Base-by-base conservation (phyloP, 768 basidiomycete species). In the Suillus decipiens region DNA sequence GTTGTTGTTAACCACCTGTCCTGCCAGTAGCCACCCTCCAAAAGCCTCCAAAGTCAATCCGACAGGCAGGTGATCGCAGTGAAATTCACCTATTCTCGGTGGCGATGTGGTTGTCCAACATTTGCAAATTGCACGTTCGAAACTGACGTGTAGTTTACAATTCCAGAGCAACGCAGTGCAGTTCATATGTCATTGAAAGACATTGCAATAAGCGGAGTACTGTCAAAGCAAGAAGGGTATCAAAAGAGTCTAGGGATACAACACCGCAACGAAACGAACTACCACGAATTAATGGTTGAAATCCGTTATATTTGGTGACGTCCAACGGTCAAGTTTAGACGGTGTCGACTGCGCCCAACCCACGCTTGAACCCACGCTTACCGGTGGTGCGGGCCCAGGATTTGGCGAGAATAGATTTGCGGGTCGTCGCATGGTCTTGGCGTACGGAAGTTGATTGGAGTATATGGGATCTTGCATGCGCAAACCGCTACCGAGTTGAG, bases 331-430 rank as follows among this genome's bases (percentile, higher is more conserved):
- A 39, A 41, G 55, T 28, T 57, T 57, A 37, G 39, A 57, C 22
- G 56, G 37, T 31, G 56, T 41, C 39, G 56, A 41, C 28, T 57
- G 56, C 24, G 55, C 36, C 56, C 56, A 57, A 28, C 56, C 39
- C 5, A 28, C 37, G 31, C 72, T 75, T 19, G 76, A 69, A 15
- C 71, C 69, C 31, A 75, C 73, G 47, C 76, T 73, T 24, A 75
- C 72, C 15, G 74, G 71, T 9, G 77, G 75, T 1, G 77, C 72
- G 37, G 76, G 78, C 31, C 76, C 70, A 50, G 74, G 70, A 61
- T 73, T 68, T 67, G 56, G 56, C 74, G 64, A 61, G 71, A 64
- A 71, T 88, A 88, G 76, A 88, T 88, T 55, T 82, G 84, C 12
- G 86, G 56, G 76, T 67, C 88, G 79, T 64, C 87, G 80, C 15